Evolutionary conservation across 2,329 filamentous ascomycete genomes (phyloP).

Genomic region (Emergomyces orientalis): DNA sequence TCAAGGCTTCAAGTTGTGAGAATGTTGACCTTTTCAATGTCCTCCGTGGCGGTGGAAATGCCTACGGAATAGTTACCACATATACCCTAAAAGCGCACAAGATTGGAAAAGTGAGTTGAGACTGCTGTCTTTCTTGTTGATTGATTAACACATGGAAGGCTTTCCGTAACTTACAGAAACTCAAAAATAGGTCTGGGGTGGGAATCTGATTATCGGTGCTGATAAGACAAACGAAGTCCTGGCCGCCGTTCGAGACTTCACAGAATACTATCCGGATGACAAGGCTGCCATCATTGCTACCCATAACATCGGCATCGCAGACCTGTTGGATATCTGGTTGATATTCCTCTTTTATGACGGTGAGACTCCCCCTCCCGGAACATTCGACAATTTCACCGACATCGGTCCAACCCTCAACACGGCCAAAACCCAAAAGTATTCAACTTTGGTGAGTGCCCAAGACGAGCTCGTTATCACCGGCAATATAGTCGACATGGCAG

Average conservation of each 20-base stretch:
- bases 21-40: conserved; percentile 36
- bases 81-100: conserved; percentile 29
- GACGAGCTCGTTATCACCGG: conserved; percentile 32
- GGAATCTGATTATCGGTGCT: conserved; percentile 35
- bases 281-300: conserved; percentile 54
- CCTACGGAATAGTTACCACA: conserved; percentile 38
- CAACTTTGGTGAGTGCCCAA: conserved; percentile 40
- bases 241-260: conserved; percentile 28
- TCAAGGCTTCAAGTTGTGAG: conserved; percentile 32
- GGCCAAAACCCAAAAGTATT: conserved; percentile 41
- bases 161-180: conserved; percentile 11
- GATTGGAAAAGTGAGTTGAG: conserved; percentile 20
- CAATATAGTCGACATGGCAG: conserved; percentile 34
- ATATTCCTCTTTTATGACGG: conserved; percentile 58
- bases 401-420: conserved; percentile 38
- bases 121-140: conserved; percentile 4
- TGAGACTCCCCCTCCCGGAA: conserved; percentile 41
- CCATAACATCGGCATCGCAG: conserved; percentile 31
- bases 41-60: conserved; percentile 37
- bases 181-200: conserved; percentile 37
- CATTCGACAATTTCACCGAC: conserved; percentile 50
- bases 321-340: conserved; percentile 46
- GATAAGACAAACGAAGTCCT: conserved; percentile 30
- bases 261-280: conserved; percentile 45
- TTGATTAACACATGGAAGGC: too few relatives aligned